Percentiles rank a stretch among this genome's conserved stretches.
These are phyloP conservation scores for Cerioporus squamosus DNA, from an alignment of 1,284 basidiomycete species.

Conservation along the genomic window DNA sequence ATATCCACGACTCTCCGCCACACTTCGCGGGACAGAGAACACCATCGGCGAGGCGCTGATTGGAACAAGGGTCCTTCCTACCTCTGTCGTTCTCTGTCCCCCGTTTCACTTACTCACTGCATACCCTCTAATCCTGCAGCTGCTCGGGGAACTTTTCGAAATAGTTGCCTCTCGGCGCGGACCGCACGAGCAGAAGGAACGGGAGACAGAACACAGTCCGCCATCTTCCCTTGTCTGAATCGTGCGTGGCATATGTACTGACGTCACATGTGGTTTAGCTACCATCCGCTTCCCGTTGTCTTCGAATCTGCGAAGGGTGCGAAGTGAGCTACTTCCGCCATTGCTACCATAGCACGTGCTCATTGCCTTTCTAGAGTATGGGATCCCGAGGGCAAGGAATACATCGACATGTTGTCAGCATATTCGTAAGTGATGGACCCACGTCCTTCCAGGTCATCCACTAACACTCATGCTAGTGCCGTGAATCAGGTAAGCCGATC, in stretches of 20 bases:
- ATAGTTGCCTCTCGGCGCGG: conserved; percentile 14
- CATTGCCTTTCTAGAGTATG: conserved; percentile 67
- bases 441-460: background rate
- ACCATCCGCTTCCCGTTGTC: conserved; percentile 95
- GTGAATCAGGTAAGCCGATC: conserved; percentile 76
- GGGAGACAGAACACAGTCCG: conserved; percentile 25
- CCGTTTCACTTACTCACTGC: conserved; percentile 7
- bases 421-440: conserved; percentile 78
- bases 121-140: conserved; percentile 2
- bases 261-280: conserved; percentile 65
- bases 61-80: background rate
- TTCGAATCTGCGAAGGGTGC: conserved; percentile 91
- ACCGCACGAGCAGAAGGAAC: conserved; percentile 12
- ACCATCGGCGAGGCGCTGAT: conserved; percentile 6
- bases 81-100: conserved; percentile 11
- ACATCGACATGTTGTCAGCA: conserved; percentile 96
- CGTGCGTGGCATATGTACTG: conserved; percentile 27
- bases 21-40: conserved; percentile 3
- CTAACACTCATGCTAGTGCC: conserved; percentile 53
- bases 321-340: conserved; percentile 64
- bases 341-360: conserved; percentile 10
- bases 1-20: background rate
- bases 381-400: conserved; percentile 94
- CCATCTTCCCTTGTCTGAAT: conserved; percentile 23
- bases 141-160: conserved; percentile 2